phyloP scores from a whole-genome alignment of 2,329 filamentous ascomycete genomes.

The Colletotrichum paranaense region DNA sequence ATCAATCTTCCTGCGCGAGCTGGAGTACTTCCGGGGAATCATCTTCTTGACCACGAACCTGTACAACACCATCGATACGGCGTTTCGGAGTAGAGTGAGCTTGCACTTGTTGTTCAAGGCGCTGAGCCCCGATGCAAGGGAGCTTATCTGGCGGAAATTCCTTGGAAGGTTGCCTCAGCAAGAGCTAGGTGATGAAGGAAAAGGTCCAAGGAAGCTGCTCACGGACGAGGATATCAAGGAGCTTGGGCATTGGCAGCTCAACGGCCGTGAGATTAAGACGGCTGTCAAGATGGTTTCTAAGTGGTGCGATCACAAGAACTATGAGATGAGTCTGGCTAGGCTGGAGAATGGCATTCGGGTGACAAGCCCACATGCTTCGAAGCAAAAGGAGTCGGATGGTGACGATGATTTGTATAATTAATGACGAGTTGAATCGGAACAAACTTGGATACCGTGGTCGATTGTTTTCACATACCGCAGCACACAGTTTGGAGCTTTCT shows the following conservation, averaged over 20 bases:
- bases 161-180: constrained; percentile 46
- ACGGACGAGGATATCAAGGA: constrained; percentile 50
- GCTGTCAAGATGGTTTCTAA: constrained; percentile 57
- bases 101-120: constrained; percentile 58
- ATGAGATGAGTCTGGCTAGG: constrained; percentile 52
- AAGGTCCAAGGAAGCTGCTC: constrained; percentile 30
- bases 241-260: constrained; percentile 54
- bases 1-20: constrained; percentile 58
- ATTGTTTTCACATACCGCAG: too few relatives aligned
- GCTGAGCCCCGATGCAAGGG: constrained; percentile 50
- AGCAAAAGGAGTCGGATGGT: constrained; percentile 41
- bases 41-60: constrained; percentile 59
- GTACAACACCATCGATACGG: constrained; percentile 54
- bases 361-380: constrained; percentile 55
- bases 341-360: constrained; percentile 59
- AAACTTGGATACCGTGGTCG: too few relatives aligned
- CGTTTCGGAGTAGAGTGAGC: constrained; percentile 58
- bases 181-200: not conserved
- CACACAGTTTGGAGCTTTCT: too few relatives aligned
- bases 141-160: constrained; percentile 59
- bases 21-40: constrained; percentile 58
- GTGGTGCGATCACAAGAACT: constrained; percentile 58
- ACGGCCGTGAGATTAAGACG: constrained; percentile 60
- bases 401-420: constrained; percentile 43
- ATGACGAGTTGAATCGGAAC: too few relatives aligned